Conservation (phyloP, 2,329 filamentous ascomycete species). For the Leptographium radiaticola region DNA sequence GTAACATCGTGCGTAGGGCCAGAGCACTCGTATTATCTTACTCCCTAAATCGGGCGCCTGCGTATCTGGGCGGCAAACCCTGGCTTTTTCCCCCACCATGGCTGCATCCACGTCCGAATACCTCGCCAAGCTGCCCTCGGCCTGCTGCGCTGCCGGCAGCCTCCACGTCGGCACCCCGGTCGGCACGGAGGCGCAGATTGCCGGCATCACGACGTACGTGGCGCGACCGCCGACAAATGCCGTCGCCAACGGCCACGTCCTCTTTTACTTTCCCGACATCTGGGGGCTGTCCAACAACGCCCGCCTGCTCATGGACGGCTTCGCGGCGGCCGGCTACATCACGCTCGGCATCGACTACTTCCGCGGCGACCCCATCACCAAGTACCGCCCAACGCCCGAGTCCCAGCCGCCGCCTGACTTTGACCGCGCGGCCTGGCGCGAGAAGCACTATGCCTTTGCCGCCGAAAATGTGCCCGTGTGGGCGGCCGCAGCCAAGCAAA, state of each 20-base stretch:
- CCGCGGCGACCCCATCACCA: slow-evolving; percentile 18
- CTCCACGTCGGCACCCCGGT: slow-evolving; percentile 15
- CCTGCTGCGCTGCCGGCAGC: slow-evolving; percentile 14
- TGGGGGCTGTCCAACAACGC: slow-evolving; percentile 12
- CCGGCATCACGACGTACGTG: slow-evolving; percentile 15
- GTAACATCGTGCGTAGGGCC: no score
- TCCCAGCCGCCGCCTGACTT: slow-evolving; percentile 24
- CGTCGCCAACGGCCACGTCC: slow-evolving; percentile 9
- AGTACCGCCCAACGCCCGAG: slow-evolving; percentile 11
- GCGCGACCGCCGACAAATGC: slow-evolving; percentile 9
- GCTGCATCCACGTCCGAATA: slow-evolving; percentile 2
- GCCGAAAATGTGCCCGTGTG: slow-evolving; percentile 29
- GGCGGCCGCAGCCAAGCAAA: slow-evolving; percentile 23
- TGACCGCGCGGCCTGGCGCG: slow-evolving; percentile 33
- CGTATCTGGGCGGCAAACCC: no score
- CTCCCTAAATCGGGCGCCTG: no score
- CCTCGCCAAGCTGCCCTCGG: slow-evolving; percentile 13
- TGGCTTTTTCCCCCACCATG: no score
- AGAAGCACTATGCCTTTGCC: slow-evolving; percentile 30
- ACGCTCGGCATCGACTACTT: slow-evolving; percentile 13
- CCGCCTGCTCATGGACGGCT: slow-evolving; percentile 14
- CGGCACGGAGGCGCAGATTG: slow-evolving; percentile 12
- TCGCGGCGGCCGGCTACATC: slow-evolving; percentile 9
- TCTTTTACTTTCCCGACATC: slow-evolving; percentile 12
- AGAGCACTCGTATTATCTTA: no score